phyloP scores from a whole-genome alignment of 495 filamentous ascomycete species.

The Penicillium ucsense region DNA sequence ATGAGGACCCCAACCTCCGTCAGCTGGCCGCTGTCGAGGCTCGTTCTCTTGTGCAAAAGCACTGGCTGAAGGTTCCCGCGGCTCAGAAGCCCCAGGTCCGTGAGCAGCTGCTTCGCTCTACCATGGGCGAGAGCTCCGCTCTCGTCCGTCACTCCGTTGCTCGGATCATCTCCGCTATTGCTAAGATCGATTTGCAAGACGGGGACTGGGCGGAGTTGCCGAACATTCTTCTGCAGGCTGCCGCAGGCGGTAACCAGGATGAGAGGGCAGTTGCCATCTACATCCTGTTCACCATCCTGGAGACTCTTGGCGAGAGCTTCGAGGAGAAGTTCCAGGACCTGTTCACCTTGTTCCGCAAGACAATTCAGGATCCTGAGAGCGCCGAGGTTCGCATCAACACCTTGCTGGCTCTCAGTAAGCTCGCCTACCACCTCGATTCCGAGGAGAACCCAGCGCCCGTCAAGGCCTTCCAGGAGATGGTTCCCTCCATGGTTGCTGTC shows the following conservation, averaged over 20 bases:
- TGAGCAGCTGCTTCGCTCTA: constrained; percentile 70
- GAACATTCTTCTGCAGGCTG: constrained; percentile 61
- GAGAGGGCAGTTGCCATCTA: constrained; percentile 88
- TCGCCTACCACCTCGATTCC: constrained; percentile 77
- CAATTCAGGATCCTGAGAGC: constrained; percentile 84
- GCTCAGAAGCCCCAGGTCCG: constrained; percentile 69
- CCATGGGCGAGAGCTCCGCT: constrained; percentile 62
- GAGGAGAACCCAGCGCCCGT: constrained; percentile 71
- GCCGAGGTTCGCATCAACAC: constrained; percentile 89
- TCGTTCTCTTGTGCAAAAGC: constrained; percentile 69
- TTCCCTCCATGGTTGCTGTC: constrained; percentile 83
- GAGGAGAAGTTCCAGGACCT: constrained; percentile 66
- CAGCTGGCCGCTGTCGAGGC: constrained; percentile 89
- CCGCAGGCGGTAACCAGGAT: constrained; percentile 55
- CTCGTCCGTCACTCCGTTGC: constrained; percentile 78
- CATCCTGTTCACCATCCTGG: constrained; percentile 83
- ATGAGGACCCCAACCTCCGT: constrained; percentile 60
- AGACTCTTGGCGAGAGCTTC: constrained; percentile 71
- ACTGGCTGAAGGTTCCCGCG: constrained; percentile 59
- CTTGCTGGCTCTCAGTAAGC: constrained; percentile 79
- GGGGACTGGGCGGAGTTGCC: constrained; percentile 81
- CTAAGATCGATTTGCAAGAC: constrained; percentile 74
- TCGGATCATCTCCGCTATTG: constrained; percentile 78
- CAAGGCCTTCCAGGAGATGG: constrained; percentile 59
- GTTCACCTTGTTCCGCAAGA: constrained; percentile 74